Percentiles rank a stretch among this genome's conserved stretches.
Evolutionary conservation across 768 basidiomycete genomes (phyloP).

Genomic region (Russula sp.): DNA sequence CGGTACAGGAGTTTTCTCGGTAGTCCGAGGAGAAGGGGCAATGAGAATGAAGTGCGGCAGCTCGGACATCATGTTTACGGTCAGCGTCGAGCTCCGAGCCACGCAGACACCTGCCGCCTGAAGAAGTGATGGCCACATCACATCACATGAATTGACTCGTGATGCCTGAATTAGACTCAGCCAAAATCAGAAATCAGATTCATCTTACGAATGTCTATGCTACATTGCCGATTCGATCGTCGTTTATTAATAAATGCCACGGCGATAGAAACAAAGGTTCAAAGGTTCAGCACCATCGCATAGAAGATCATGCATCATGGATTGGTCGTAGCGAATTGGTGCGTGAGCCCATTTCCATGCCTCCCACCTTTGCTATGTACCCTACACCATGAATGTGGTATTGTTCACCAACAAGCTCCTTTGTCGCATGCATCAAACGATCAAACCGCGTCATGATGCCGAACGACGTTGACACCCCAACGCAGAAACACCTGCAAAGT

Average conservation of each 20-base stretch:
- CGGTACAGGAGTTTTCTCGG: background rate
- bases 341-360: slow-evolving; percentile 32
- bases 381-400: slow-evolving; percentile 77
- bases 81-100: no score
- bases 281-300: background rate
- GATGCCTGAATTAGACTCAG: background rate
- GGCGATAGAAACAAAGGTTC: background rate
- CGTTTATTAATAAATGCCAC: background rate
- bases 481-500: slow-evolving; percentile 52
- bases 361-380: slow-evolving; percentile 24
- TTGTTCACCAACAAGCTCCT: slow-evolving; percentile 83
- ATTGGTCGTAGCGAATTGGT: slow-evolving; percentile 26
- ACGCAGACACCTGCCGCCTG: no score
- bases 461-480: slow-evolving; percentile 65
- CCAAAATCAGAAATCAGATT: no score
- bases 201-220: no score
- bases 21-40: slow-evolving; percentile 1
- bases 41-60: slow-evolving; percentile 13
- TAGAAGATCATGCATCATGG: slow-evolving; percentile 8
- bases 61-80: background rate
- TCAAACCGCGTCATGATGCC: slow-evolving; percentile 70
- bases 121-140: no score
- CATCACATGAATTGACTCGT: no score
- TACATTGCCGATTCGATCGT: background rate
- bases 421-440: slow-evolving; percentile 70